A percentile compares a stretch with the other conserved stretches of the same genome.
phyloP scores from a whole-genome alignment of 2,329 filamentous ascomycete genomes.

The Triangularia setosa region DNA sequence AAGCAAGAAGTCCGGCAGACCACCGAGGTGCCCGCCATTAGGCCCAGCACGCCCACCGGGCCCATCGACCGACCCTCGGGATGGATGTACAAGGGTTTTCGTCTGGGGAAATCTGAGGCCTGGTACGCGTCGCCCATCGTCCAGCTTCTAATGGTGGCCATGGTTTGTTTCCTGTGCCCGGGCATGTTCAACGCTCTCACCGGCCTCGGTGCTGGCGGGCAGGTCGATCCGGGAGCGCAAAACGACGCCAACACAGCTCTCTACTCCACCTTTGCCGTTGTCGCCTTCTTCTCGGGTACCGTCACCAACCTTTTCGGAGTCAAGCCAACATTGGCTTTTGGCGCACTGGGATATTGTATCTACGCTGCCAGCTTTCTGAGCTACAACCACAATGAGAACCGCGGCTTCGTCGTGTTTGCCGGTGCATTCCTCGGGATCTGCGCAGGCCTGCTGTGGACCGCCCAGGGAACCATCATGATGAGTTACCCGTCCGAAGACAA shows the following conservation, averaged over 20 bases:
- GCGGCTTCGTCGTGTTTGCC: conserved; percentile 71
- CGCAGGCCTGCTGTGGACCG: conserved; percentile 77
- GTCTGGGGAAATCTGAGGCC: conserved; percentile 49
- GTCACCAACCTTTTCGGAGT: conserved; percentile 75
- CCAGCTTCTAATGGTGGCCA: conserved; percentile 67
- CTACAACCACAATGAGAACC: conserved; percentile 64
- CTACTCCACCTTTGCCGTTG: conserved; percentile 66
- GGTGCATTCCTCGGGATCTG: conserved; percentile 74
- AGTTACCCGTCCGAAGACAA: conserved; percentile 75
- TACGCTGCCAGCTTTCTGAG: conserved; percentile 68
- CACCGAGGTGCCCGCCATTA: conserved; percentile 6
- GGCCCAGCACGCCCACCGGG: background rate
- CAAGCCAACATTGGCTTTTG: conserved; percentile 63
- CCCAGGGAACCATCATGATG: conserved; percentile 85
- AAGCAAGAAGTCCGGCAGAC: conserved; percentile 9
- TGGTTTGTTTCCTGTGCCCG: conserved; percentile 65
- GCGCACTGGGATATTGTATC: conserved; percentile 72
- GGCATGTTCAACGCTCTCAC: conserved; percentile 65
- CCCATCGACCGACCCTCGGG: conserved; percentile 40
- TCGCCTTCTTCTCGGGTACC: conserved; percentile 70
- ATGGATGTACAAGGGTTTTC: conserved; percentile 66
- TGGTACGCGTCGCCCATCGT: conserved; percentile 72
- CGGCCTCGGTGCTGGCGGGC: conserved; percentile 59
- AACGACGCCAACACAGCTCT: conserved; percentile 67
- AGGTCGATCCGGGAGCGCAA: conserved; percentile 48